Evolutionary conservation across 2,329 filamentous ascomycete genomes (phyloP), one percentile per base, ranked within the genome.

Genomic region (Cladosporium sp.): DNA sequence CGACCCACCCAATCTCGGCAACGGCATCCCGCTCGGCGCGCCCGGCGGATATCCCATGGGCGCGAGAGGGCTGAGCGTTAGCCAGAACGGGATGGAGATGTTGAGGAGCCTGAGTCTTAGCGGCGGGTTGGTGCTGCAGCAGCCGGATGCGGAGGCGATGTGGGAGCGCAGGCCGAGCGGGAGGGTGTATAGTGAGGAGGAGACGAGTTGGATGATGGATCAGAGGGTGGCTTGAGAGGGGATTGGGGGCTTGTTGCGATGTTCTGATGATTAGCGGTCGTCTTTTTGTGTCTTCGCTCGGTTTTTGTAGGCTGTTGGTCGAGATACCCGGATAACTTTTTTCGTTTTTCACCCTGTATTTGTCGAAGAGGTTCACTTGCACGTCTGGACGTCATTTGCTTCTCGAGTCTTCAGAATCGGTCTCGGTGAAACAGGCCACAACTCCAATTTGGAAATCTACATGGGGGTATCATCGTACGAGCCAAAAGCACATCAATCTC

Each of bases 21-120:
- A 54, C 52, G 42, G 49, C 46, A 18, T 46, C 38, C 28, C 41
- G 32, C 9, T 55, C 44, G 33, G 44, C 56, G 31, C 54, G 43
- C 11, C 49, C 34, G 19, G 54, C 33, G 54, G 56, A n/a, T 59
- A 58, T 49, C 58, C 57, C 18, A 59, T 65, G 52, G 55, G 54
- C 9, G 59, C 40, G 8, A 31, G 50, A 4, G 43, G 50, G 1
- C 7, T 52, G 28, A 52, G 44, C 28, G 50, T 46, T 9, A 46
- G 50, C 9, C 35, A 42, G 32, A 46, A 65, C n/a, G 60, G 59
- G 2, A 56, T 66, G 2, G 60, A 59, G 6, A 66, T 67, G 65
- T 46, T 67, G 31, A 50, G 65, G 34, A 62, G 59, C 7, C 52
- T 67, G 37, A 60, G 56, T 9, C 59, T 66, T 59, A 59, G 58